Conservation (phyloP, 1,284 basidiomycete species). For the Porogramme epimiltina region DNA sequence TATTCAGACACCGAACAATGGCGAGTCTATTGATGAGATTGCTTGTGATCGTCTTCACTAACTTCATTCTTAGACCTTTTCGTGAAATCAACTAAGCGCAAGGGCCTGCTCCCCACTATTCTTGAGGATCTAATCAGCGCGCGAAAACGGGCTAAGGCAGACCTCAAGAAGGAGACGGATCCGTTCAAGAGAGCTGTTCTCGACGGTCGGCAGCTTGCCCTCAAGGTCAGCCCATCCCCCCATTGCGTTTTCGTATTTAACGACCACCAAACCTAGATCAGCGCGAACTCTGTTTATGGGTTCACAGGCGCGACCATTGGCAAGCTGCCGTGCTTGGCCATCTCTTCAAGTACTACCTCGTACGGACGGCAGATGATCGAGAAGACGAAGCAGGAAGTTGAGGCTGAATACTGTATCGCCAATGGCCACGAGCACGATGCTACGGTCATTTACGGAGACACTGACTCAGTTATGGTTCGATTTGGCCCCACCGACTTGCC, state of each 20-base stretch:
- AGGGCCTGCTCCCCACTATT: constrained; percentile 89
- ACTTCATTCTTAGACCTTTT: constrained; percentile 70
- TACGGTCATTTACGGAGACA: constrained; percentile 95
- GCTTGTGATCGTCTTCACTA: not conserved
- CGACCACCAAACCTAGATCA: constrained; percentile 61
- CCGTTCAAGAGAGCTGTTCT: constrained; percentile 94
- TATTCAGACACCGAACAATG: constrained; percentile 90
- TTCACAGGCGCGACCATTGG: constrained; percentile 96
- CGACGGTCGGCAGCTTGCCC: constrained; percentile 90
- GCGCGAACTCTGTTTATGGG: constrained; percentile 96
- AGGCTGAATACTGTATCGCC: constrained; percentile 81
- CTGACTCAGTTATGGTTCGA: constrained; percentile 96
- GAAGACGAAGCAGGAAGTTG: constrained; percentile 90
- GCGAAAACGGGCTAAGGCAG: constrained; percentile 90
- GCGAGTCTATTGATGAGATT: too few species aligned
- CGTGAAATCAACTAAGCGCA: constrained; percentile 69
- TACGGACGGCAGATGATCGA: constrained; percentile 99
- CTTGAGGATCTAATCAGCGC: constrained; percentile 91
- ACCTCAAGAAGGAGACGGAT: constrained; percentile 93
- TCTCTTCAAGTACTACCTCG: constrained; percentile 91
- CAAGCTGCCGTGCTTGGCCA: constrained; percentile 90
- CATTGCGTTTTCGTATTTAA: not conserved
- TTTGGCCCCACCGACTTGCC: constrained; percentile 88
- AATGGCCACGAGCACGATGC: constrained; percentile 89
- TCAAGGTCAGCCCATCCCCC: constrained; percentile 72